A percentile compares a stretch with the other conserved stretches of the same genome.
phyloP scores from a whole-genome alignment of 2,329 filamentous ascomycete species.

The Aspergillus tubingensis region DNA sequence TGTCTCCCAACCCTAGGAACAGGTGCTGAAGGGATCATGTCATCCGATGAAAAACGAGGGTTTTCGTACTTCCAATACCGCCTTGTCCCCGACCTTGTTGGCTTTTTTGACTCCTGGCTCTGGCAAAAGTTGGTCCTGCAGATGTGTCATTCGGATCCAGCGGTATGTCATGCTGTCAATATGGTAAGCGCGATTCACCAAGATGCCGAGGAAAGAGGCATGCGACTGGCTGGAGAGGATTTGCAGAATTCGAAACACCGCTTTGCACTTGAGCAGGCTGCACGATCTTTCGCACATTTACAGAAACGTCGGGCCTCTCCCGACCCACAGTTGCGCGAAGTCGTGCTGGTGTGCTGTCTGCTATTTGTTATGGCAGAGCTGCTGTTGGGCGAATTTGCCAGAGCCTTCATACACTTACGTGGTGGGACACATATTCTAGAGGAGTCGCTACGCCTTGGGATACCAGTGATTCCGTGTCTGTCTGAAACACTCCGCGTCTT shows the following conservation, averaged over 20 bases:
- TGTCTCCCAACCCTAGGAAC: neutral
- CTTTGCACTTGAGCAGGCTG: conserved; percentile 1
- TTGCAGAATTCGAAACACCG: neutral
- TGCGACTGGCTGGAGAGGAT: neutral
- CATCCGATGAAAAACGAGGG: conserved; percentile 2
- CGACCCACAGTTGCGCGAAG: conserved; percentile 16
- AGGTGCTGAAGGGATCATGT: neutral
- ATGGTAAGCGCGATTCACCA: conserved; percentile 18
- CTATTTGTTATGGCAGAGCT: conserved; percentile 19
- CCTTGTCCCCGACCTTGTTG: neutral
- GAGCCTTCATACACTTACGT: conserved; percentile 14
- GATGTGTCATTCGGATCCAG: conserved; percentile 16
- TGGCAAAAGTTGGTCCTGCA: conserved; percentile 18
- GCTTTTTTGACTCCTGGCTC: conserved; percentile 5
- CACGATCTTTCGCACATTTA: conserved; percentile 1
- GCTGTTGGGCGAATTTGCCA: conserved; percentile 14
- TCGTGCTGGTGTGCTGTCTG: conserved; percentile 19
- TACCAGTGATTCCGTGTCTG: neutral
- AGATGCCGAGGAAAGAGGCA: neutral
- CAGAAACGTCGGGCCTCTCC: conserved; percentile 14
- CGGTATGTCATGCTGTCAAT: conserved; percentile 20
- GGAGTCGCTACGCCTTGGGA: neutral
- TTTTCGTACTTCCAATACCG: conserved; percentile 2
- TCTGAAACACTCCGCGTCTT: neutral
- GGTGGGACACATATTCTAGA: neutral